Evolutionary conservation across 2,329 filamentous ascomycete genomes (phyloP), one percentile per base, ranked within the genome.

Genomic region (Penicillium sp.): DNA sequence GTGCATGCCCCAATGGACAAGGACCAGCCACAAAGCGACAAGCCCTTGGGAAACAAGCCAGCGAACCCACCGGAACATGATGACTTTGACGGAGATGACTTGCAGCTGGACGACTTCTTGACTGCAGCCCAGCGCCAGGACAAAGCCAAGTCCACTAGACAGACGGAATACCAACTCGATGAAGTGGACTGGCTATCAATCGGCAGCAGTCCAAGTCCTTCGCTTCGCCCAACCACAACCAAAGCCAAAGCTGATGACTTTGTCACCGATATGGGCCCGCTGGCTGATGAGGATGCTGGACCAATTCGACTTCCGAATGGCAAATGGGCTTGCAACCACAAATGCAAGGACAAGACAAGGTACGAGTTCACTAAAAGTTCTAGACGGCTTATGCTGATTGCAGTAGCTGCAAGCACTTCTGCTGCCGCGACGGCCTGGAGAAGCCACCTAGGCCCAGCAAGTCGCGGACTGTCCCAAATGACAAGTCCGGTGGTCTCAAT

Each of bases 271-370:
- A 52, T 47, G 38, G 42, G 43, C 2, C 29, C 52, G 6, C 42
- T 47, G 18, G 43, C 44, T 9, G 42, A 46, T 3, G 54, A 60
- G 4, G 40, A 51, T 5, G 55, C 57, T 27, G 68, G 76, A 38
- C 75, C 81, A 4, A 62, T 69, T 1, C 76, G 75, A 55, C 75
- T 89, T 50, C 66, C 74, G 0, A 90, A 87, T 59, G 86, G 86
- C 0, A 86, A 77, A 59, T 90, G 84, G 81, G 76, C 77, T 28
- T 91, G 87, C 67, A 85, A 85, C 47, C 87, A 91, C 60, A 66
- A 66, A 14, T 90, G 87, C 69, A 81, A 78, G 56, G 73, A 84
- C 54, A 82, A 79, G 55, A 69, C 64, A 31, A 68, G 61, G 70
- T 74, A 58, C 46, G 55, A 4, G 11, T 10, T 7, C 4, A 39